Percentiles rank a stretch among this genome's conserved stretches.
phyloP scores from a whole-genome alignment of 768 basidiomycete genomes.

The Rhodocollybia butyracea region DNA sequence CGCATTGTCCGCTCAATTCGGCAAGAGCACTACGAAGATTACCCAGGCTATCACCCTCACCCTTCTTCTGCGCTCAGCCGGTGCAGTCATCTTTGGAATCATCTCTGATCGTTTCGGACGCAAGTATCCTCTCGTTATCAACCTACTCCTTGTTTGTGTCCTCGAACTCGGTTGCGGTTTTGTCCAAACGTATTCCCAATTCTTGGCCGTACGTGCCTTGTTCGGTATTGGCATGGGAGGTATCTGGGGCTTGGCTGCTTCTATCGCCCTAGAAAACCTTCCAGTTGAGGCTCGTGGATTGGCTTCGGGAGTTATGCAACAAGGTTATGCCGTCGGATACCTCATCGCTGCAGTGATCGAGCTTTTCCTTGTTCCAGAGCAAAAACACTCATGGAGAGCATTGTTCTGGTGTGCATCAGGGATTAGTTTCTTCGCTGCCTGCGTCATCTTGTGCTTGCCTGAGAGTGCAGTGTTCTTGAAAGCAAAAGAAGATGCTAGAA shows the following conservation, averaged over 20 bases:
- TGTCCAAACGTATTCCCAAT: constrained; percentile 69
- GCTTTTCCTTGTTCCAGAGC: constrained; percentile 54
- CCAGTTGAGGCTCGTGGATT: constrained; percentile 86
- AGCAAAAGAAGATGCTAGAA: constrained; percentile 54
- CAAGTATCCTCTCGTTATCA: constrained; percentile 87
- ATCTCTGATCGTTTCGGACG: constrained; percentile 83
- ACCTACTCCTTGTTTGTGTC: constrained; percentile 65
- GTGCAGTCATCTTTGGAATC: constrained; percentile 81
- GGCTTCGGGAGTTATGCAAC: constrained; percentile 79
- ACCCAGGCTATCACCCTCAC: constrained; percentile 81
- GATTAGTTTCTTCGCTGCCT: constrained; percentile 66
- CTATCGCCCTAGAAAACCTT: constrained; percentile 85
- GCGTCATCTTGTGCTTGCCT: constrained; percentile 63
- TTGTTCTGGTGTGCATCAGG: constrained; percentile 82
- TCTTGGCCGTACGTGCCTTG: constrained; percentile 78
- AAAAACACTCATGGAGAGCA: constrained; percentile 56
- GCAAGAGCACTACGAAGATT: constrained; percentile 37
- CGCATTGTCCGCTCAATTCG: constrained; percentile 46
- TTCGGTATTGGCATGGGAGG: constrained; percentile 91
- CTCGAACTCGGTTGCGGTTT: constrained; percentile 84
- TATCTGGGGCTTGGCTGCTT: constrained; percentile 81
- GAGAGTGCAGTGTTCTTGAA: constrained; percentile 75
- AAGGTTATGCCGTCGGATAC: constrained; percentile 86
- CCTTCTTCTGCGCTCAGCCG: constrained; percentile 82
- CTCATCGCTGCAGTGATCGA: constrained; percentile 84